phyloP scores from a whole-genome alignment of 345 rosid species.

The Arabidopsis suecica region DNA sequence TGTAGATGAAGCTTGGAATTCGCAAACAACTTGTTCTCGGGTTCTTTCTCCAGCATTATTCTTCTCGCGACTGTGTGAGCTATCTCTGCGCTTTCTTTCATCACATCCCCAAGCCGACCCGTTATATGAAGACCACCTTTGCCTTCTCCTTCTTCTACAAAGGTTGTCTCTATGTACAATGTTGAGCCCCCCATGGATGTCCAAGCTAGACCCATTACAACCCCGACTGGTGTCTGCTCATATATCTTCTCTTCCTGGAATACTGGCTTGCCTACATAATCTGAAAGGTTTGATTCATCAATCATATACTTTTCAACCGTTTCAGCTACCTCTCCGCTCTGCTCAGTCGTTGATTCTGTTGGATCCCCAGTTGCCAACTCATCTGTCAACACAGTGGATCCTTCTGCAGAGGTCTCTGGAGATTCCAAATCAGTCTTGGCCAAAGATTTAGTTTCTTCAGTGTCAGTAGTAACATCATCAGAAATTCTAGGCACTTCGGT shows the following conservation, averaged over 20 bases:
- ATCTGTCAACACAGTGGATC: constrained; percentile 18
- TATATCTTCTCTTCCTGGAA: constrained; percentile 88
- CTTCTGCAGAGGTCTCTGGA: constrained; percentile 33
- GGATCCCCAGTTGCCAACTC: constrained; percentile 13
- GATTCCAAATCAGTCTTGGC: constrained; percentile 40
- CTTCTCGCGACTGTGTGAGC: constrained; percentile 84
- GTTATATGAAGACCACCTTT: constrained; percentile 75
- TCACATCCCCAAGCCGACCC: constrained; percentile 90
- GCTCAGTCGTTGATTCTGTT: constrained; percentile 36
- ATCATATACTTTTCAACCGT: constrained; percentile 58
- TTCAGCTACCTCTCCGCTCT: constrained; percentile 24
- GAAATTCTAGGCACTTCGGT: constrained; percentile 48
- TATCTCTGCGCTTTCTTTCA: constrained; percentile 92
- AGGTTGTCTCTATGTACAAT: constrained; percentile 79
- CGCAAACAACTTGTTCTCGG: constrained; percentile 63
- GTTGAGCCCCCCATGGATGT: constrained; percentile 98
- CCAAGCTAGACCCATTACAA: constrained; percentile 98
- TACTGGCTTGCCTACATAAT: constrained; percentile 86
- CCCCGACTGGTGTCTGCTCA: constrained; percentile 82
- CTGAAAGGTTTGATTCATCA: constrained; percentile 60
- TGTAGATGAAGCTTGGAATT: constrained; percentile 86
- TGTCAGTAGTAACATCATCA: constrained; percentile 24
- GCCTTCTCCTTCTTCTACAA: constrained; percentile 73
- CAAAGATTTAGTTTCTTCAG: constrained; percentile 30
- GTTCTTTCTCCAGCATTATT: constrained; percentile 68